Conservation (phyloP, 2,329 filamentous ascomycete species). For the Aspergillus terreus region DNA sequence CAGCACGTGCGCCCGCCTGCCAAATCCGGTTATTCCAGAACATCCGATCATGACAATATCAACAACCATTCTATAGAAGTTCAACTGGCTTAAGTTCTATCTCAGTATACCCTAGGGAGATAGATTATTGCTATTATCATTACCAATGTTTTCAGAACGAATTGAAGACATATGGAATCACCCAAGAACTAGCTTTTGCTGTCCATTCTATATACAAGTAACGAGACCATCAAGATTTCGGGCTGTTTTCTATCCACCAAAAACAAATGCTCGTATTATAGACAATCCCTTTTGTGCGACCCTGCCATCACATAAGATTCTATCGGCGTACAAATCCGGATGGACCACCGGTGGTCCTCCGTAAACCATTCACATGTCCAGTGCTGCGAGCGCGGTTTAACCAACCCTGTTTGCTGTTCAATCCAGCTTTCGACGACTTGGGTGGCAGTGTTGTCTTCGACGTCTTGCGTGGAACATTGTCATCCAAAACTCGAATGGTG, state of each 20-base stretch:
- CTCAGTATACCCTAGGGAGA: too few relatives aligned
- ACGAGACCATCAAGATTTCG: too few relatives aligned
- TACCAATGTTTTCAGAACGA: too few relatives aligned
- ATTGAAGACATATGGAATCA: too few relatives aligned
- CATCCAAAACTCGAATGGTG: constrained; percentile 47
- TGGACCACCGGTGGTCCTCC: constrained; percentile 33
- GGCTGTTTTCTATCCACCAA: too few relatives aligned
- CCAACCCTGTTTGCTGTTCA: constrained; percentile 38
- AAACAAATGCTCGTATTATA: too few relatives aligned
- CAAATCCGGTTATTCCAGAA: neutral
- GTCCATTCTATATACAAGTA: too few relatives aligned
- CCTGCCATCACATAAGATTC: neutral
- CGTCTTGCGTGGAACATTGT: constrained; percentile 31
- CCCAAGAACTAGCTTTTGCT: too few relatives aligned
- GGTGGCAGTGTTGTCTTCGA: constrained; percentile 41
- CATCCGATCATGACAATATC: neutral
- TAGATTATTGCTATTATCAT: too few relatives aligned
- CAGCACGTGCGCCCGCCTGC: constrained; percentile 20
- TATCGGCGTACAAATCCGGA: constrained; percentile 37
- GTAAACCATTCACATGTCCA: constrained; percentile 31
- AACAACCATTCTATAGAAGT: neutral
- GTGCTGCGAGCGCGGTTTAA: constrained; percentile 33
- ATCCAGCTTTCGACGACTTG: constrained; percentile 41
- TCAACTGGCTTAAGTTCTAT: too few relatives aligned
- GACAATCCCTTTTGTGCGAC: too few relatives aligned